Evolutionary conservation across 2,329 filamentous ascomycete species (phyloP).

Genomic region (Venturia carpophila): DNA sequence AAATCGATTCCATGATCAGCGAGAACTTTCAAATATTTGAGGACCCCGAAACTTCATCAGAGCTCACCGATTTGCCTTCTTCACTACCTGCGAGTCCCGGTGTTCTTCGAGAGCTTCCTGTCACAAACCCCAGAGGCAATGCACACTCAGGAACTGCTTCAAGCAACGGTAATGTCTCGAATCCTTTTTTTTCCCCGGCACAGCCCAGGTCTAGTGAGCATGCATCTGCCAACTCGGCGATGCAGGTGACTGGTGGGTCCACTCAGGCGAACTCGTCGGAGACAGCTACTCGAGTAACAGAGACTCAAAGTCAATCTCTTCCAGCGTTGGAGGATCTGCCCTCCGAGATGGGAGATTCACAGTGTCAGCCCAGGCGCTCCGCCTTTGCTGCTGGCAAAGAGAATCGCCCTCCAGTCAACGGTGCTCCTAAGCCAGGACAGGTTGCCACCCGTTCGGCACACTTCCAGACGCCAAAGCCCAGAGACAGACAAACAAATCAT

Average conservation of each 20-base stretch:
- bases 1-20: constrained; percentile 9
- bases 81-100: neutral
- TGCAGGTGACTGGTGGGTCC: neutral
- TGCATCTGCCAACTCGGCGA: neutral
- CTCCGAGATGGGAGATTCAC: neutral
- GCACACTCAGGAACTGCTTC: neutral
- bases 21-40: constrained; percentile 4
- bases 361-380: neutral
- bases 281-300: neutral
- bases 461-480: constrained; percentile 10
- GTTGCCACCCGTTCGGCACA: constrained; percentile 3
- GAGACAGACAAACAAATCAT: neutral
- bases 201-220: neutral
- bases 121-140: neutral
- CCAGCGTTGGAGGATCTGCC: neutral
- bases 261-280: neutral
- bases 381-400: constrained; percentile 1
- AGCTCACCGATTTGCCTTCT: constrained; percentile 10
- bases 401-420: neutral
- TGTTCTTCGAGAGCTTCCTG: constrained; percentile 5
- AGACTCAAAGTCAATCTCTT: neutral
- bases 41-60: constrained; percentile 1
- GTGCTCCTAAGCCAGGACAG: neutral
- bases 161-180: neutral
- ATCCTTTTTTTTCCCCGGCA: neutral